A percentile compares a stretch with the other conserved stretches of the same genome.
These are phyloP conservation scores for Epichloe typhina DNA, from an alignment of 2,329 filamentous ascomycete genomes.

Conservation along the genomic window DNA sequence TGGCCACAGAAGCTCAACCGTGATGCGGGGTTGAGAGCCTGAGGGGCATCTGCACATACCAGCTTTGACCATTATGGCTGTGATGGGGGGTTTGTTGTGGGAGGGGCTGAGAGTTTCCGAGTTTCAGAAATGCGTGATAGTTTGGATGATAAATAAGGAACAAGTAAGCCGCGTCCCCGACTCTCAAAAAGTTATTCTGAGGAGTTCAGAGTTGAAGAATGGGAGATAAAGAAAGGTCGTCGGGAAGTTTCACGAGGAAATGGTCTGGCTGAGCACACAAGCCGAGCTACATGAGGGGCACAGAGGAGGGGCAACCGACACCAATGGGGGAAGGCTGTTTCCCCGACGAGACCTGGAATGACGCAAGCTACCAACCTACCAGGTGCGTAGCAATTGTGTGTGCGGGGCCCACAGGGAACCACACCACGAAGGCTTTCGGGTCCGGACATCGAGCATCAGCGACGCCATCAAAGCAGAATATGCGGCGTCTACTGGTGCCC, in stretches of 20 bases:
- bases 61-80: constrained; percentile 44
- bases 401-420: no score
- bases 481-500: no score
- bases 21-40: constrained; percentile 14
- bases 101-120: background rate
- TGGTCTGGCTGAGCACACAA: background rate
- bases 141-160: background rate
- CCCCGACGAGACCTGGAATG: background rate
- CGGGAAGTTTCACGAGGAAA: background rate
- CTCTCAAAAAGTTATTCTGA: background rate
- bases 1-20: background rate
- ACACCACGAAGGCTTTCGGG: no score
- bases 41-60: constrained; percentile 28
- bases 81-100: background rate
- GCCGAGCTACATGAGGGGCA: background rate
- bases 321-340: background rate
- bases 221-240: background rate
- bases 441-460: no score
- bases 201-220: background rate
- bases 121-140: background rate
- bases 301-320: background rate
- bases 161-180: background rate
- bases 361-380: background rate
- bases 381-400: no score
- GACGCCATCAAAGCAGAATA: no score